phyloP scores from a whole-genome alignment of 1,284 basidiomycete genomes.

The Ustilago trichophora region DNA sequence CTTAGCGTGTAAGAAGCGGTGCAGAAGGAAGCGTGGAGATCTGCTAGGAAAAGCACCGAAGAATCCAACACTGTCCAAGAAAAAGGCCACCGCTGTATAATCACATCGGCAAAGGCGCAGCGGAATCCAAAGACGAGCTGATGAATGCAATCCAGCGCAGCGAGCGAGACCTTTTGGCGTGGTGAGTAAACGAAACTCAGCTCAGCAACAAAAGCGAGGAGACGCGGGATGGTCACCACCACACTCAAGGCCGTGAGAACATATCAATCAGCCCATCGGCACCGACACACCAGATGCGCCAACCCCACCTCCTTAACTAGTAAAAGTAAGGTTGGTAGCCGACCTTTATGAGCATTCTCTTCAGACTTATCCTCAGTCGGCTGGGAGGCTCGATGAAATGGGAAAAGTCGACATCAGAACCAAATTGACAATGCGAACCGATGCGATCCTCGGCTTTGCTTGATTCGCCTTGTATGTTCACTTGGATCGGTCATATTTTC shows the following conservation, averaged over 20 bases:
- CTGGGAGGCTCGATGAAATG: neutral
- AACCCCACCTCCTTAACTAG: too few relatives aligned
- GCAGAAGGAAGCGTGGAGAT: neutral
- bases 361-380: neutral
- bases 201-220: too few relatives aligned
- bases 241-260: too few relatives aligned
- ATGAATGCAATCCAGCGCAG: neutral
- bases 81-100: conserved; percentile 2
- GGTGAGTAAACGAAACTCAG: too few relatives aligned
- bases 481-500: neutral
- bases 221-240: too few relatives aligned
- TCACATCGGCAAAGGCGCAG: conserved; percentile 4
- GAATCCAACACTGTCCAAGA: neutral
- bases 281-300: too few relatives aligned
- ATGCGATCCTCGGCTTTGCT: neutral
- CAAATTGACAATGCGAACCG: neutral
- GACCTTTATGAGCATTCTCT: too few relatives aligned
- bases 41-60: conserved; percentile 1
- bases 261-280: too few relatives aligned
- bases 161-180: too few relatives aligned
- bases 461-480: neutral
- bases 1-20: neutral
- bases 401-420: neutral
- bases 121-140: neutral
- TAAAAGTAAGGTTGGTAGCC: too few relatives aligned